phyloP scores from a whole-genome alignment of 2,329 filamentous ascomycete genomes.

The Lecanicillium sp. region DNA sequence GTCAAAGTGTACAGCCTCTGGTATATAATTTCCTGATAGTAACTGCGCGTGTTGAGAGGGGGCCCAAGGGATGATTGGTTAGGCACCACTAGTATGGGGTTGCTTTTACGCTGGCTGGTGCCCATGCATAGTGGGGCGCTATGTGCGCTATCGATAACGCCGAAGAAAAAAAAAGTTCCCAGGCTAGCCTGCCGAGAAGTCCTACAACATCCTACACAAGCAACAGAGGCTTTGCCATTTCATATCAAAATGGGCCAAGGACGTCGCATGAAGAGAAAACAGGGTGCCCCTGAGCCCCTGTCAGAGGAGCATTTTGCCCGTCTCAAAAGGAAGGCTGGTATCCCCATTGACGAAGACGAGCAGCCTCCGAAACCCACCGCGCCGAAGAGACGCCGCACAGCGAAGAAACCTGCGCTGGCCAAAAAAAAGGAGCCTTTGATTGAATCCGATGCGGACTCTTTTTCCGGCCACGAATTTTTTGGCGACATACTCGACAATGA shows the following conservation, averaged over 20 bases:
- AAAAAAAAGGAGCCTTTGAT: slow-evolving; percentile 16
- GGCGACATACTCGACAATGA: slow-evolving; percentile 38
- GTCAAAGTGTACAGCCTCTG: too few species aligned
- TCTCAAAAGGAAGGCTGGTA: slow-evolving; percentile 76
- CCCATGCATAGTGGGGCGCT: neutral
- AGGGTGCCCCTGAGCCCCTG: slow-evolving; percentile 76
- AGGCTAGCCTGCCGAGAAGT: neutral
- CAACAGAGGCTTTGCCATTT: neutral
- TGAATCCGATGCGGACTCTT: slow-evolving; percentile 16
- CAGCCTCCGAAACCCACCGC: slow-evolving; percentile 51
- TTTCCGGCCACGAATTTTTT: slow-evolving; percentile 26
- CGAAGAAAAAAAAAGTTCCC: slow-evolving; percentile 9
- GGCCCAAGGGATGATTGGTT: too few species aligned
- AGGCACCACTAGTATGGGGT: too few species aligned
- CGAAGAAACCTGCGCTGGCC: slow-evolving; percentile 28
- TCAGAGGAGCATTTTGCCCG: slow-evolving; percentile 74
- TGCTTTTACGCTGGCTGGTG: neutral
- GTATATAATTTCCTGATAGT: too few species aligned
- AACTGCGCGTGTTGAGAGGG: too few species aligned
- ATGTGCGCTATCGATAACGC: slow-evolving; percentile 8
- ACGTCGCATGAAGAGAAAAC: slow-evolving; percentile 92
- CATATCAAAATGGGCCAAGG: slow-evolving; percentile 66
- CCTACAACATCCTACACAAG: neutral
- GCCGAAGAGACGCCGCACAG: slow-evolving; percentile 49
- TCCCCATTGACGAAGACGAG: slow-evolving; percentile 48